These are phyloP conservation scores for Neocatenulostroma microsporum DNA, from an alignment of 2,329 filamentous ascomycete genomes.

Conservation along the genomic window DNA sequence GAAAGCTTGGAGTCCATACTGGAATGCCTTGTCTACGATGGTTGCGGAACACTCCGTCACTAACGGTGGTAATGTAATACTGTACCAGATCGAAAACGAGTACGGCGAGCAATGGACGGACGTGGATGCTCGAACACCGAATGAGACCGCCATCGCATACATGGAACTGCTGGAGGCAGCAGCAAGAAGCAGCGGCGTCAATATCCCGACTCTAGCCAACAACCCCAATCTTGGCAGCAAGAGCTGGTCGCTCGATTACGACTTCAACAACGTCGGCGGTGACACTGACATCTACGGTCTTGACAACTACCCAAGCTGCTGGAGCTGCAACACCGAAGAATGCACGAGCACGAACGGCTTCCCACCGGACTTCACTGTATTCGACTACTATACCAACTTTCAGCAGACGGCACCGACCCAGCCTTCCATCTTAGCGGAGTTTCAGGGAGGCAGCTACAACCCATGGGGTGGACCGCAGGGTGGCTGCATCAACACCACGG, in stretches of 20 bases:
- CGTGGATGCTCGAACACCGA: too few species aligned
- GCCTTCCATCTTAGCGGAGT: slow-evolving; percentile 52
- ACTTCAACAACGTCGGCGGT: slow-evolving; percentile 44
- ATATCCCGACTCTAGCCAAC: slow-evolving; percentile 51
- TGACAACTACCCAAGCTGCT: slow-evolving; percentile 50
- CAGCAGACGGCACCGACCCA: slow-evolving; percentile 36
- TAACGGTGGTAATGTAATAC: slow-evolving; percentile 49
- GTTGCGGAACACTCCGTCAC: slow-evolving; percentile 49
- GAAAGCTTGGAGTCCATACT: slow-evolving; percentile 44
- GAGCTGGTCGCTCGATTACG: slow-evolving; percentile 54
- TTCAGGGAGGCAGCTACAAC: slow-evolving; percentile 53
- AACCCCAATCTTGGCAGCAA: slow-evolving; percentile 50
- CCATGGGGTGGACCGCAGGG: slow-evolving; percentile 51
- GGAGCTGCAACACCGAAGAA: slow-evolving; percentile 57
- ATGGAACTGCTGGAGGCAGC: slow-evolving; percentile 53
- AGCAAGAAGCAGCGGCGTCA: slow-evolving; percentile 49
- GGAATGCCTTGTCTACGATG: slow-evolving; percentile 40
- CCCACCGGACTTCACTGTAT: too few species aligned
- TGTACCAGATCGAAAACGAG: slow-evolving; percentile 55
- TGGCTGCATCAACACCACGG: slow-evolving; percentile 49
- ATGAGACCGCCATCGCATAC: slow-evolving; percentile 45
- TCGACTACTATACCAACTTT: slow-evolving; percentile 44
- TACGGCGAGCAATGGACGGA: too few species aligned
- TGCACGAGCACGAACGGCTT: too few species aligned
- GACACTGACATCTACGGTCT: slow-evolving; percentile 49